Evolutionary conservation across 2,329 filamentous ascomycete species (phyloP).

Genomic region (Alternaria conjuncta): DNA sequence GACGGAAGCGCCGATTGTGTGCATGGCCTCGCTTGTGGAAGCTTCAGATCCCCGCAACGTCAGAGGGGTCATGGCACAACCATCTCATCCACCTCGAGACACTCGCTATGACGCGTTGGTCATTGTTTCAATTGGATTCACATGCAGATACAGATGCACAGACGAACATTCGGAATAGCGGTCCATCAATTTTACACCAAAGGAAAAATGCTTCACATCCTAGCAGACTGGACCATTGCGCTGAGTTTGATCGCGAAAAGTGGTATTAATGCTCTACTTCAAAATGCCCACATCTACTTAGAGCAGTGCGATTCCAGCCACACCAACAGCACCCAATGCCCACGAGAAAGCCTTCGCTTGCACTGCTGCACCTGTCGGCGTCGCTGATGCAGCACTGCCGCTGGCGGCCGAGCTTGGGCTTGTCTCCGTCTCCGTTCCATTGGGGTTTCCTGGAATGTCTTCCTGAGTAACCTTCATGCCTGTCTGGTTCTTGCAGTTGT

Average conservation of each 20-base stretch:
- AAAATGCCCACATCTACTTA: slow-evolving; percentile 12
- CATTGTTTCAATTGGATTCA: background rate
- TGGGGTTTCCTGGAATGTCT: slow-evolving; percentile 55
- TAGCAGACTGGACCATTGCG: background rate
- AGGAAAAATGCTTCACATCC: background rate
- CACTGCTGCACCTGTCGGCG: slow-evolving; percentile 31
- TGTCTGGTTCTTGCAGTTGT: slow-evolving; percentile 65
- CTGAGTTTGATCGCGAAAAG: background rate
- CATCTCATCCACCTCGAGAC: background rate
- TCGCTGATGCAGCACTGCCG: slow-evolving; percentile 21
- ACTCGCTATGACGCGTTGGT: background rate
- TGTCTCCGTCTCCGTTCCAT: slow-evolving; percentile 45
- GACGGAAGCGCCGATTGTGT: slow-evolving; percentile 34
- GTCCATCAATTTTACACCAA: background rate
- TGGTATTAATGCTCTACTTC: background rate
- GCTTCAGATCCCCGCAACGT: slow-evolving; percentile 20
- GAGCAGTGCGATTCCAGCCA: slow-evolving; percentile 40
- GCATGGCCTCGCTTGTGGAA: slow-evolving; percentile 30
- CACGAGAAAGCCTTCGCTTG: slow-evolving; percentile 42
- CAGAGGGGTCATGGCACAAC: slow-evolving; percentile 6
- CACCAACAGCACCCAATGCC: slow-evolving; percentile 44
- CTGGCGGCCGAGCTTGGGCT: slow-evolving; percentile 27
- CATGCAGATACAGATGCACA: background rate
- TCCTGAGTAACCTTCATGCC: slow-evolving; percentile 56
- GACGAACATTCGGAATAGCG: background rate